A percentile compares a stretch with the other conserved stretches of the same genome.
These are phyloP conservation scores for Tylopilus felleus DNA, from an alignment of 768 basidiomycete genomes.

Conservation along the genomic window DNA sequence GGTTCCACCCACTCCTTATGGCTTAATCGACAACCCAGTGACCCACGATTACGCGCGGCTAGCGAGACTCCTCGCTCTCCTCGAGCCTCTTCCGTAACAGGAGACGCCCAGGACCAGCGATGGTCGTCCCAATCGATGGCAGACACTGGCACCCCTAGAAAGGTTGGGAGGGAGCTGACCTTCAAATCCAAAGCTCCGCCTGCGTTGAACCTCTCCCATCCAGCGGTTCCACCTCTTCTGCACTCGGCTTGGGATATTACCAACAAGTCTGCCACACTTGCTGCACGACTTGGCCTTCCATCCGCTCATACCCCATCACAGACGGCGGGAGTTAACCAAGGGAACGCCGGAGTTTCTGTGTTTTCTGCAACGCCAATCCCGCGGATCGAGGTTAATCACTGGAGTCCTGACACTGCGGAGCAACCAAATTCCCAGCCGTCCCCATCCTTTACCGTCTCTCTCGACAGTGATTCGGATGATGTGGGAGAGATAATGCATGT, in stretches of 20 bases:
- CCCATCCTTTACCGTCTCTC: background rate
- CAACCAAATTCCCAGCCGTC: background rate
- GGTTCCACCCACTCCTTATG: slow-evolving; percentile 3
- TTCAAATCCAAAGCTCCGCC: slow-evolving; percentile 11
- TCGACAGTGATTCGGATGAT: slow-evolving; percentile 1
- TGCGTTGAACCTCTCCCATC: slow-evolving; percentile 1
- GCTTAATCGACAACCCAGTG: slow-evolving; percentile 13
- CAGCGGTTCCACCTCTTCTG: background rate
- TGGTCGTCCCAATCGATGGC: background rate
- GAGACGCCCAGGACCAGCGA: background rate
- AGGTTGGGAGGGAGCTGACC: background rate
- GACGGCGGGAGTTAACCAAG: slow-evolving; percentile 6
- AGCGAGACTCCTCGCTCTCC: background rate
- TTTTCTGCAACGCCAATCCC: slow-evolving; percentile 1
- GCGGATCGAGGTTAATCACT: background rate
- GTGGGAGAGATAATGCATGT: background rate
- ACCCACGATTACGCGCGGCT: slow-evolving; percentile 1
- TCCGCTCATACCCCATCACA: background rate
- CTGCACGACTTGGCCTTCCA: slow-evolving; percentile 9
- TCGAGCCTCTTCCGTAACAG: background rate
- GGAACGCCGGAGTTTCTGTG: slow-evolving; percentile 4
- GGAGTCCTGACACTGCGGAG: background rate
- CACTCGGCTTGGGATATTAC: background rate
- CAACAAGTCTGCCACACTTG: slow-evolving; percentile 10
- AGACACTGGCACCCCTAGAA: background rate